A percentile compares a stretch with the other conserved stretches of the same genome.
Evolutionary conservation across 352 stramenopile genomes (phyloP).

Genomic region (Phytophthora citricola): DNA sequence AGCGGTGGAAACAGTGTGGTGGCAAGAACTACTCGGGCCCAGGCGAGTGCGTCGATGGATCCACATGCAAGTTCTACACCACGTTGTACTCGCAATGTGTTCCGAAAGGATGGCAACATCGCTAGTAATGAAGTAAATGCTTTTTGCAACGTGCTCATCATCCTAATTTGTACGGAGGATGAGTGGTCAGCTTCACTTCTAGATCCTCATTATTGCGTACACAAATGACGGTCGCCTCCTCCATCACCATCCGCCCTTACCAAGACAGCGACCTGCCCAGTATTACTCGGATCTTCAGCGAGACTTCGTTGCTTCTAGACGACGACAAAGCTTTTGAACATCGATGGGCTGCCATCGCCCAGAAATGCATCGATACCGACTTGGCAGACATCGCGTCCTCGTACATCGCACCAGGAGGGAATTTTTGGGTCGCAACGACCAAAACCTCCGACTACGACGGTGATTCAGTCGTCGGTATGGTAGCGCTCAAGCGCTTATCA

Average conservation of each 20-base stretch:
- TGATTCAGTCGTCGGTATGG: not conserved
- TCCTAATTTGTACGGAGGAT: no score
- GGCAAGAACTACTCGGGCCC: constrained; percentile 22
- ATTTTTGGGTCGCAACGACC: not conserved
- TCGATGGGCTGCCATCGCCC: constrained; percentile 1
- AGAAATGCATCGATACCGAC: not conserved
- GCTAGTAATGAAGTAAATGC: no score
- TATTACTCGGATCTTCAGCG: constrained; percentile 1
- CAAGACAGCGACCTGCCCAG: not conserved
- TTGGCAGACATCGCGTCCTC: not conserved
- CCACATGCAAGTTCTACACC: constrained; percentile 45
- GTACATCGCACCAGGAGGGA: constrained; percentile 2
- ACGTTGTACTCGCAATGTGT: constrained; percentile 62
- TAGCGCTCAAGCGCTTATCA: not conserved
- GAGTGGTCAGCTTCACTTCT: no score
- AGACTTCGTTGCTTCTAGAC: constrained; percentile 1
- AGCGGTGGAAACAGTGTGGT: constrained; percentile 42
- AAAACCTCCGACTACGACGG: not conserved
- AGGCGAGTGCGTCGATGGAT: constrained; percentile 17
- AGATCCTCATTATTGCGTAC: no score
- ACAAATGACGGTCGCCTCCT: not conserved
- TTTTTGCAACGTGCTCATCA: no score
- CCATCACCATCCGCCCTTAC: not conserved
- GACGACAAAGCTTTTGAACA: constrained; percentile 4
- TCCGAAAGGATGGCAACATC: constrained; percentile 18